Conservation (phyloP, 2,329 filamentous ascomycete genomes). For the Fusarium sp. region DNA sequence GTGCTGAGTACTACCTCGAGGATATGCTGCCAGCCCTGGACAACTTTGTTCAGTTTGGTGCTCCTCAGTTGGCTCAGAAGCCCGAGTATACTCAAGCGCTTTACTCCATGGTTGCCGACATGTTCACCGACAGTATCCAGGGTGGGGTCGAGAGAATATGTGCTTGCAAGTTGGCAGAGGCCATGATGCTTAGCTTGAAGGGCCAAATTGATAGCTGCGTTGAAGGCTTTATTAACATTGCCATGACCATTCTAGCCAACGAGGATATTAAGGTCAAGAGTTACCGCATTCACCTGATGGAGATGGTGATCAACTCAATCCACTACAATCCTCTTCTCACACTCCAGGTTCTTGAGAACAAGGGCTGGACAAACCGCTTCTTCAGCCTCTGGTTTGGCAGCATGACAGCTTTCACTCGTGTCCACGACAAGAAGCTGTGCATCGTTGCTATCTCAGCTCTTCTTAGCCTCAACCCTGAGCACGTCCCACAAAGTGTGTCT, state of each 20-base stretch:
- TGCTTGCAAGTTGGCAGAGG: constrained; percentile 96
- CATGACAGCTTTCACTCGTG: constrained; percentile 91
- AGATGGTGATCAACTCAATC: constrained; percentile 98
- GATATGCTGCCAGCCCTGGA: constrained; percentile 98
- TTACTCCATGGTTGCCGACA: constrained; percentile 93
- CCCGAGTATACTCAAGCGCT: constrained; percentile 88
- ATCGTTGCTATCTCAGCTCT: constrained; percentile 93
- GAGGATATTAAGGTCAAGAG: constrained; percentile 89
- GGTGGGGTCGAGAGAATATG: constrained; percentile 95
- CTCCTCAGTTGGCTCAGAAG: constrained; percentile 81
- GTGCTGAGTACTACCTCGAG: constrained; percentile 95
- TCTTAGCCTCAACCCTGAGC: constrained; percentile 80
- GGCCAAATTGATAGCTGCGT: constrained; percentile 90
- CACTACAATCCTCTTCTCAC: constrained; percentile 94
- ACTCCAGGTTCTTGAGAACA: constrained; percentile 87
- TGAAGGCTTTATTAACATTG: constrained; percentile 87
- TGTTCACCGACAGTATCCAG: constrained; percentile 92
- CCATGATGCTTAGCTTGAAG: constrained; percentile 94
- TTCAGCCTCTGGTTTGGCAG: constrained; percentile 98
- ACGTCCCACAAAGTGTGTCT: constrained; percentile 91
- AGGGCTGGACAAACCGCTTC: constrained; percentile 98
- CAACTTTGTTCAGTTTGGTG: constrained; percentile 96
- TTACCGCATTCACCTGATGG: constrained; percentile 95
- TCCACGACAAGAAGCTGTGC: constrained; percentile 98
- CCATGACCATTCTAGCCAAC: constrained; percentile 82